Evolutionary conservation across 225 moss, liverwort and hornwort species (phyloP).

Genomic region (Pseudisothecium myosuroides): DNA sequence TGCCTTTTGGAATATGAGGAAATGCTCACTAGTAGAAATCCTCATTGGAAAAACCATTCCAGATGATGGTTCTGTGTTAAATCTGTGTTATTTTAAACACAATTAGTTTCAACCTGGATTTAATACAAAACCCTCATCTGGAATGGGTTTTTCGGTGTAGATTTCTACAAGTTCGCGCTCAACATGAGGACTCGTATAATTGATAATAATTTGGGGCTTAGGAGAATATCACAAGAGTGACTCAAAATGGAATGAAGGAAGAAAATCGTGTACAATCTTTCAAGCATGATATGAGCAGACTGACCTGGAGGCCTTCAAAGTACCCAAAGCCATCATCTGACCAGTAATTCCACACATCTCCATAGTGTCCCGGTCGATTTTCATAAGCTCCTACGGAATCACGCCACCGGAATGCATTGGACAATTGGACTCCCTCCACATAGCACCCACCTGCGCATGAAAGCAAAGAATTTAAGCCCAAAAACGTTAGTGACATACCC

Average conservation of each 20-base stretch:
- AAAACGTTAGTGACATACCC: background rate
- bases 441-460: conserved; percentile 66
- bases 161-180: too few species aligned
- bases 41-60: too few species aligned
- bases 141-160: too few species aligned
- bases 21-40: too few species aligned
- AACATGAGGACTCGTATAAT: too few species aligned
- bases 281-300: background rate
- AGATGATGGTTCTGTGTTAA: too few species aligned
- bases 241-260: background rate
- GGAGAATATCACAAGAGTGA: background rate
- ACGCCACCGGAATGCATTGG: conserved; percentile 85
- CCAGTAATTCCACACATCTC: conserved; percentile 96
- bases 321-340: conserved; percentile 89
- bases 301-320: conserved; percentile 85
- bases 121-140: too few species aligned
- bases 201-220: too few species aligned
- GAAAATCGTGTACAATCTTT: too few species aligned
- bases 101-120: too few species aligned
- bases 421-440: conserved; percentile 62
- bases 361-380: conserved; percentile 79
- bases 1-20: background rate
- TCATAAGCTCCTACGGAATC: conserved; percentile 75
- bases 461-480: background rate
- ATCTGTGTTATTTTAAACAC: too few species aligned